Percentiles rank a stretch among this genome's conserved stretches.
Conservation (phyloP, 2,329 filamentous ascomycete species). For the Myriosclerotinia duriaeana region DNA sequence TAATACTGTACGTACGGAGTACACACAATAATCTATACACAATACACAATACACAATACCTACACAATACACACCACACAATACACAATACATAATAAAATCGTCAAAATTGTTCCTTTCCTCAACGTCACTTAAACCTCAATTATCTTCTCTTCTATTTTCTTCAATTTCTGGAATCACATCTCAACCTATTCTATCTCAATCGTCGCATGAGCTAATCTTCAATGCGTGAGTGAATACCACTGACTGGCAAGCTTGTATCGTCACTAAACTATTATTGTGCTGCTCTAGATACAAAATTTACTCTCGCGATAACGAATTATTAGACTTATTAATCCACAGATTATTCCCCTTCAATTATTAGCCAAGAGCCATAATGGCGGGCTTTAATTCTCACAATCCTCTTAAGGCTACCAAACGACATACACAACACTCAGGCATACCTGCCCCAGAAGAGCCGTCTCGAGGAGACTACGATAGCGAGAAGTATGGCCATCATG, state of each 20-base stretch:
- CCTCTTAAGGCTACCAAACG: slow-evolving; percentile 43
- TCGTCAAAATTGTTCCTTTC: neutral
- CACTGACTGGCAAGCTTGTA: neutral
- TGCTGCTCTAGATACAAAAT: slow-evolving; percentile 4
- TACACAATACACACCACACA: neutral
- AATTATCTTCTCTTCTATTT: neutral
- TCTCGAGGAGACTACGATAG: slow-evolving; percentile 32
- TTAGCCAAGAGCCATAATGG: slow-evolving; percentile 43
- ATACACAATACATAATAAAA: neutral
- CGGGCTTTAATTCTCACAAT: slow-evolving; percentile 48
- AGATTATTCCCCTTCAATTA: neutral
- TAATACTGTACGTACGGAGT: neutral
- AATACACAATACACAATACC: neutral
- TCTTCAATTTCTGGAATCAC: neutral
- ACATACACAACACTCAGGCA: slow-evolving; percentile 33
- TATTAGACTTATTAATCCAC: slow-evolving; percentile 5
- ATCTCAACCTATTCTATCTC: neutral
- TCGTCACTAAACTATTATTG: neutral
- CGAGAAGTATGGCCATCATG: slow-evolving; percentile 36
- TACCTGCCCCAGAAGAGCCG: slow-evolving; percentile 24
- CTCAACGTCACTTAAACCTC: neutral
- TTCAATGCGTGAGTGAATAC: slow-evolving; percentile 7
- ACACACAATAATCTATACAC: neutral
- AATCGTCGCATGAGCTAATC: neutral
- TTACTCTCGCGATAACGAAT: neutral